phyloP scores from a whole-genome alignment of 768 basidiomycete species.

The Auricularia sp. region DNA sequence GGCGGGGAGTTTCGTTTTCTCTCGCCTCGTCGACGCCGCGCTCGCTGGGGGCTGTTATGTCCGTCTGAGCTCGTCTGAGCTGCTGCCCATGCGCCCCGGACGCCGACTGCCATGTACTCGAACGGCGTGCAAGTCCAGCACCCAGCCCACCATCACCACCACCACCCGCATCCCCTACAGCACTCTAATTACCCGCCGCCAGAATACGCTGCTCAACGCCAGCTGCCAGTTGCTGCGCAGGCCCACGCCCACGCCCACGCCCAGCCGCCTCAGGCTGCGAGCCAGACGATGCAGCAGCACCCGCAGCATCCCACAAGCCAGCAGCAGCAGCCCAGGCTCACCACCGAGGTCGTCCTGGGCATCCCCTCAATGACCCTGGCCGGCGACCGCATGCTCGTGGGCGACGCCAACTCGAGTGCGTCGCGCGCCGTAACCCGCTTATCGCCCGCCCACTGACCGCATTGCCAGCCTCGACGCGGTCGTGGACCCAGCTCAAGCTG shows the following conservation, averaged over 20 bases:
- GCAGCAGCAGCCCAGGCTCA: constrained; percentile 10
- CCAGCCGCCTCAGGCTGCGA: not conserved
- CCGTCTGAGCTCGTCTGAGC: not conserved
- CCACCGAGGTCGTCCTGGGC: constrained; percentile 47
- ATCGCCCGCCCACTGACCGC: not conserved
- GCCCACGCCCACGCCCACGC: too few species aligned
- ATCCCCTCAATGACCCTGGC: constrained; percentile 70
- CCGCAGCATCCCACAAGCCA: constrained; percentile 9
- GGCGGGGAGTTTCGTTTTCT: not conserved
- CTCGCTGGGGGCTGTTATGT: not conserved
- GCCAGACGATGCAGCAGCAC: not conserved
- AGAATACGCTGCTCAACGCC: constrained; percentile 4
- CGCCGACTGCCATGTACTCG: constrained; percentile 52
- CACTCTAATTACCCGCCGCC: constrained; percentile 10
- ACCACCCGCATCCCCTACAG: constrained; percentile 9
- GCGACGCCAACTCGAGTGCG: constrained; percentile 61
- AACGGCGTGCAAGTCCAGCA: constrained; percentile 36
- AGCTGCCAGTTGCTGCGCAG: too few species aligned
- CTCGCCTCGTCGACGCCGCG: not conserved
- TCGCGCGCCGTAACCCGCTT: constrained; percentile 16
- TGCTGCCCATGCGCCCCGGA: constrained; percentile 28
- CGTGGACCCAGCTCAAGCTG: constrained; percentile 91
- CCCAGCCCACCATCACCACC: constrained; percentile 27
- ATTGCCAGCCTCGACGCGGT: constrained; percentile 63
- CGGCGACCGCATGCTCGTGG: constrained; percentile 60